Percentiles rank a stretch among this genome's conserved stretches.
Conservation (phyloP, 164 flowering plant species). For the Macadamia integrifolia region DNA sequence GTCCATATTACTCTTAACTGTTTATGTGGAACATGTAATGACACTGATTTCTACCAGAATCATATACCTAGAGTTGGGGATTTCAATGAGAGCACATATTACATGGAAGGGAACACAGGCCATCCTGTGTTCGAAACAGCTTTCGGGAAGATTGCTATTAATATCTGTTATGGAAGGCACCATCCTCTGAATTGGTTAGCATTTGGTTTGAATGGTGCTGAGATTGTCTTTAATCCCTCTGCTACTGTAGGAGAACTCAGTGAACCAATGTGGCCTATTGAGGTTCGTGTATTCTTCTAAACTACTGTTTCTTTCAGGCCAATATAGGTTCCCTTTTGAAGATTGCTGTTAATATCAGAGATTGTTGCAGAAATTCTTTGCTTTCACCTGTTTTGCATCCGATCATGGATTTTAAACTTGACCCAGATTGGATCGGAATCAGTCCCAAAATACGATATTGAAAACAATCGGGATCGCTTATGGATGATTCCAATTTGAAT, state of each 20-base stretch:
- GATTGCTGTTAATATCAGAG: too few species aligned
- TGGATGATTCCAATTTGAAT: too few species aligned
- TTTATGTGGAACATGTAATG: slow-evolving; percentile 3
- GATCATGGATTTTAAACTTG: too few species aligned
- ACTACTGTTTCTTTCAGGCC: background rate
- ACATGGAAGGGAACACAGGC: slow-evolving; percentile 97
- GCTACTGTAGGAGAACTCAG: slow-evolving; percentile 99
- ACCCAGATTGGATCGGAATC: too few species aligned
- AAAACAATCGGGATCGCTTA: too few species aligned
- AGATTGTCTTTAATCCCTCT: slow-evolving; percentile 95
- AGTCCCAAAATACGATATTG: too few species aligned
- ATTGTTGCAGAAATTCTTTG: too few species aligned
- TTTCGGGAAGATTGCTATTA: slow-evolving; percentile 85
- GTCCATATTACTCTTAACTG: background rate
- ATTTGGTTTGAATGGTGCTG: slow-evolving; percentile 98
- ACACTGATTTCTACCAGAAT: slow-evolving; percentile 47
- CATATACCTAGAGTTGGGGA: slow-evolving; percentile 98
- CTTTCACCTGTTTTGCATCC: too few species aligned
- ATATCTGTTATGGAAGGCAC: slow-evolving; percentile 97
- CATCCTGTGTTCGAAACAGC: slow-evolving; percentile 98
- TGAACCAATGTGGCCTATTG: slow-evolving; percentile 99
- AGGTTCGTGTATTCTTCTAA: slow-evolving; percentile 39
- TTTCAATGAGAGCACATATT: slow-evolving; percentile 97
- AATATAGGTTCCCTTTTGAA: background rate
- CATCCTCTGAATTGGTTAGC: slow-evolving; percentile 98